These are phyloP conservation scores for Ramalina peruviana DNA, from an alignment of 495 filamentous ascomycete genomes.

Conservation along the genomic window DNA sequence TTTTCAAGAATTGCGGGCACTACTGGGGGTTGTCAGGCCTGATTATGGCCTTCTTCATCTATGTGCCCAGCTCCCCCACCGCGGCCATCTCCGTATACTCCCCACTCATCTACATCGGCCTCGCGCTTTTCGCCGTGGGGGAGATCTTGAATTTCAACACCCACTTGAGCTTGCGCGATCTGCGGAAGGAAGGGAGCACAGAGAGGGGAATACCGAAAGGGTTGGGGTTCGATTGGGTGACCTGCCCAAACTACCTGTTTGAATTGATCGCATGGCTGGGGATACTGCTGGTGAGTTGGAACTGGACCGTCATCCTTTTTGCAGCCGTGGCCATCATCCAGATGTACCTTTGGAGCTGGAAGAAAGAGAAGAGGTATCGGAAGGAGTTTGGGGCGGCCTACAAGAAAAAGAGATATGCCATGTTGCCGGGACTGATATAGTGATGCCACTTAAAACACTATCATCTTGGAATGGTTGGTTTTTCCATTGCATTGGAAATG, in stretches of 20 bases:
- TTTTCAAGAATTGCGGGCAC: conserved; percentile 82
- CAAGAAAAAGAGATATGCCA: conserved; percentile 68
- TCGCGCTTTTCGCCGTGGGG: conserved; percentile 57
- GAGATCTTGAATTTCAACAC: conserved; percentile 69
- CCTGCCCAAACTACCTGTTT: conserved; percentile 95
- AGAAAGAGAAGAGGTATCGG: conserved; percentile 83
- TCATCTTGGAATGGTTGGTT: too few species aligned
- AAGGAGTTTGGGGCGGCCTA: conserved; percentile 84
- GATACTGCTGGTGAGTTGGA: conserved; percentile 59
- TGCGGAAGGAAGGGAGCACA: conserved; percentile 58
- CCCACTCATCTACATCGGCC: conserved; percentile 41
- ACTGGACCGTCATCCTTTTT: conserved; percentile 62
- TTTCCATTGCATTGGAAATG: too few species aligned
- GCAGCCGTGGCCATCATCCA: conserved; percentile 47
- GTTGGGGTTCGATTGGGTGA: conserved; percentile 74
- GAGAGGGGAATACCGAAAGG: conserved; percentile 78
- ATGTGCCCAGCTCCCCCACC: conserved; percentile 53
- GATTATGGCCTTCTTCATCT: conserved; percentile 74
- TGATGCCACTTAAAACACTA: too few species aligned
- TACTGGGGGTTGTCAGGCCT: conserved; percentile 80
- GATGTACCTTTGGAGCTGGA: conserved; percentile 78
- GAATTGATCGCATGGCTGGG: conserved; percentile 78
- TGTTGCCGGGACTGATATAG: conserved; percentile 47
- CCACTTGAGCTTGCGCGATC: conserved; percentile 57
- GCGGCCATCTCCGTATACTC: conserved; percentile 31